These are phyloP conservation scores for Thecamonas trahens DNA, from an alignment of 78 protist genomes.

Conservation along the genomic window DNA sequence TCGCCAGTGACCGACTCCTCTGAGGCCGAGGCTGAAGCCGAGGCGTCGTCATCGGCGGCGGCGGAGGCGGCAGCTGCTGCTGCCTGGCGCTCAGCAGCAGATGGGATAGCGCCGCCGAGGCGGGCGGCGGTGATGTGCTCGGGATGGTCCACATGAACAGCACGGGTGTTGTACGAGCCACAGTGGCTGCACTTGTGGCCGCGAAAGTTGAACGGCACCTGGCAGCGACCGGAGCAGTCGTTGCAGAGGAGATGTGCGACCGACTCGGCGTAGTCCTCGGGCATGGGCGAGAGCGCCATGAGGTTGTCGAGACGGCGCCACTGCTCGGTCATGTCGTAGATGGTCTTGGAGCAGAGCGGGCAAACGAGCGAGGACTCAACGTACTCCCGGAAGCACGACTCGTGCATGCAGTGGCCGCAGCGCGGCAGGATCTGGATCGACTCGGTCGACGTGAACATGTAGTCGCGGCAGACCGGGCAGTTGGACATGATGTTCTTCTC, in stretches of 20 bases:
- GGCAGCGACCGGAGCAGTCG: slow-evolving; percentile 32
- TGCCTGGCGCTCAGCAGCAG: too few species aligned
- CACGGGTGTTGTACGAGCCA: slow-evolving; percentile 36
- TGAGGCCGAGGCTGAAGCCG: too few species aligned
- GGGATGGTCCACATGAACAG: neutral
- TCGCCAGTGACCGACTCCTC: too few species aligned
- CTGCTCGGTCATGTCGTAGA: slow-evolving; percentile 11
- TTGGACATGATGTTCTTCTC: slow-evolving; percentile 19
- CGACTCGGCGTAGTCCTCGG: slow-evolving; percentile 39
- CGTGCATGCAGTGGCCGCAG: slow-evolving; percentile 65
- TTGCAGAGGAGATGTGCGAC: slow-evolving; percentile 30
- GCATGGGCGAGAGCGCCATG: slow-evolving; percentile 37
- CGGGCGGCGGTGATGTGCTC: neutral
- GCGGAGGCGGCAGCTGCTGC: too few species aligned
- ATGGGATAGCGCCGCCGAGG: neutral
- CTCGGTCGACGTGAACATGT: slow-evolving; percentile 37
- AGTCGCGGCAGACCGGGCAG: slow-evolving; percentile 63
- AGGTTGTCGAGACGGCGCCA: slow-evolving; percentile 18
- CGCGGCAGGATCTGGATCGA: slow-evolving; percentile 6
- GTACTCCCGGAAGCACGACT: slow-evolving; percentile 20
- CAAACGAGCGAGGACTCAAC: slow-evolving; percentile 14
- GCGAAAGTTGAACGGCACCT: slow-evolving; percentile 27
- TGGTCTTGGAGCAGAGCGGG: slow-evolving; percentile 61
- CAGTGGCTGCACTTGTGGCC: slow-evolving; percentile 45
- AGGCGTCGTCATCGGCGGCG: too few species aligned